Conservation (phyloP, 768 basidiomycete genomes). For the Tylopilus sp. region DNA sequence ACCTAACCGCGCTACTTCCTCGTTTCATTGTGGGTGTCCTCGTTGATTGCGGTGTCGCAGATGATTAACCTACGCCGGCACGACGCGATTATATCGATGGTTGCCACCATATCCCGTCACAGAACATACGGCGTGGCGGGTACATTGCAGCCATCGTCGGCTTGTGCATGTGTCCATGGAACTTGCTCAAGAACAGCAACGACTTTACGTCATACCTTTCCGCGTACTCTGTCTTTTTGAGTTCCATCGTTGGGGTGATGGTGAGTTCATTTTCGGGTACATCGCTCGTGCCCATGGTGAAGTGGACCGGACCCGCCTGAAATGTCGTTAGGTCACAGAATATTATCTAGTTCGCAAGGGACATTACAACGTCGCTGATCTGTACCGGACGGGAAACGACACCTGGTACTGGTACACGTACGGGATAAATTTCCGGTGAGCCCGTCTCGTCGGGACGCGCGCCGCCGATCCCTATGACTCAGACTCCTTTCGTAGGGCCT, state of each 20-base stretch:
- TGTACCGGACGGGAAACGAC: slow-evolving; percentile 54
- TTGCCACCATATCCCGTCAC: neutral
- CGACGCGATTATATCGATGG: slow-evolving; percentile 1
- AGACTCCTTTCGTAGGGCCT: slow-evolving; percentile 41
- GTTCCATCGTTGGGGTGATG: slow-evolving; percentile 81
- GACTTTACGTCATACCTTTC: slow-evolving; percentile 79
- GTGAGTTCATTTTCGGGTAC: slow-evolving; percentile 32
- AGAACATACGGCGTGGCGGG: slow-evolving; percentile 84
- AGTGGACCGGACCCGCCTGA: neutral
- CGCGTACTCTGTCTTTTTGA: slow-evolving; percentile 77
- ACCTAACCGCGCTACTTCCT: slow-evolving; percentile 74
- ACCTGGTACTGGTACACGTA: slow-evolving; percentile 77
- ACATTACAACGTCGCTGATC: slow-evolving; percentile 65
- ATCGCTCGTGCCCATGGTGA: neutral
- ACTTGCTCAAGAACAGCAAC: slow-evolving; percentile 67
- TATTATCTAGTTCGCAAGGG: slow-evolving; percentile 74
- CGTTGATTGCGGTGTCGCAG: neutral
- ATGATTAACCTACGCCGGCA: neutral
- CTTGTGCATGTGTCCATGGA: slow-evolving; percentile 74
- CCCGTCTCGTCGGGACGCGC: neutral
- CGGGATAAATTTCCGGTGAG: slow-evolving; percentile 68
- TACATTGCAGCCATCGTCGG: slow-evolving; percentile 81
- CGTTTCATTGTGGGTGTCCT: slow-evolving; percentile 59
- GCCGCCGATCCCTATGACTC: neutral
- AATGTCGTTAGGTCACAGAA: slow-evolving; percentile 56